These are phyloP conservation scores for Spergularia azorica DNA, from an alignment of 179 eudicot species.

Conservation along the genomic window DNA sequence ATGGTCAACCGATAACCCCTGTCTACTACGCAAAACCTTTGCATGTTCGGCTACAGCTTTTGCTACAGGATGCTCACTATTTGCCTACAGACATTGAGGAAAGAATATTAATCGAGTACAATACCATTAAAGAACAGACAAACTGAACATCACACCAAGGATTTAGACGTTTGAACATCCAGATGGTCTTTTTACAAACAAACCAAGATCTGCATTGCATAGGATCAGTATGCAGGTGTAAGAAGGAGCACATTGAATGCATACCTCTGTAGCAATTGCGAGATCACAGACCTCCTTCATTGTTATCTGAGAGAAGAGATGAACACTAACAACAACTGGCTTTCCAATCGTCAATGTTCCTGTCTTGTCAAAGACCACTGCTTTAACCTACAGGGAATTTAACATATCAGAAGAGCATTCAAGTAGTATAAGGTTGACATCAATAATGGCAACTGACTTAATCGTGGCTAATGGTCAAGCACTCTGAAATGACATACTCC, in stretches of 20 bases:
- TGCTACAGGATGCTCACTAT: conserved; percentile 94
- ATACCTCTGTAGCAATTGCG: conserved; percentile 81
- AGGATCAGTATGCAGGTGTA: not conserved
- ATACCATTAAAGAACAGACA: not conserved
- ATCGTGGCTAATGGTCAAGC: not conserved
- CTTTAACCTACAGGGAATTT: conserved; percentile 58
- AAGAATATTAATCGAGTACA: not conserved
- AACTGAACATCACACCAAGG: not conserved
- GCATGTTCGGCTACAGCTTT: conserved; percentile 84
- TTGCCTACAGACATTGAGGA: conserved; percentile 46
- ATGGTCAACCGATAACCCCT: conserved; percentile 43
- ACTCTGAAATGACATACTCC: conserved; percentile 7
- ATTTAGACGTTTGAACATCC: not conserved
- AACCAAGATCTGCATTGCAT: not conserved
- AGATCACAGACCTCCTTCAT: conserved; percentile 81
- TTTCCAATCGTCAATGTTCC: conserved; percentile 92
- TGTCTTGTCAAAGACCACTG: conserved; percentile 90
- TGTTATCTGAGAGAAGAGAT: conserved; percentile 68
- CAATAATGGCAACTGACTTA: not conserved
- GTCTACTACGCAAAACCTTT: conserved; percentile 52
- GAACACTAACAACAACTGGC: conserved; percentile 78
- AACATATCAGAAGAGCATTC: conserved; percentile 2
- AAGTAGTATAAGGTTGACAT: not conserved
- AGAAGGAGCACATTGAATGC: conserved; percentile 9
- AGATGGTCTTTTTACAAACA: not conserved